Conservation (phyloP, 1,139 yeast species). For the Zygosaccharomyces pseudobailii region DNA sequence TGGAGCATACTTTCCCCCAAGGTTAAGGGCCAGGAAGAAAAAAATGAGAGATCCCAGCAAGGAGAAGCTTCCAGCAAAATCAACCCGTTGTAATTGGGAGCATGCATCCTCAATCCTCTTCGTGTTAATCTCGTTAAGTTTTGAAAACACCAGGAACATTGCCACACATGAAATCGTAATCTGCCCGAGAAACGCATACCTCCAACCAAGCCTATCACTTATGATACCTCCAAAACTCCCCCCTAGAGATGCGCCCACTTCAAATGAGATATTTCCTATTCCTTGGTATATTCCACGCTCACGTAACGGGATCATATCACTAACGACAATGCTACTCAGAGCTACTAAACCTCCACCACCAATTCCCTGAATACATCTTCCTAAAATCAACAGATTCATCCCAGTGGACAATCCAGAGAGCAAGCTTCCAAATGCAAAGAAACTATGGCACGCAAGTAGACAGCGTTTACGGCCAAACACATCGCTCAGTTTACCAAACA, state of each 20-base stretch:
- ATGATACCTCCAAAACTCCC: slow-evolving; percentile 49
- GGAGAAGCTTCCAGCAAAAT: slow-evolving; percentile 9
- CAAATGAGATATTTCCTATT: slow-evolving; percentile 56
- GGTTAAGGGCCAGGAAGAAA: slow-evolving; percentile 10
- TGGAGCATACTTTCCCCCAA: slow-evolving; percentile 7
- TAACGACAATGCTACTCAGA: slow-evolving; percentile 48
- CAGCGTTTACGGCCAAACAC: slow-evolving; percentile 69
- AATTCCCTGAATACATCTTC: slow-evolving; percentile 54
- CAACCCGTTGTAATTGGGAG: slow-evolving; percentile 7
- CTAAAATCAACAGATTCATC: slow-evolving; percentile 55
- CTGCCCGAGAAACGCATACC: slow-evolving; percentile 55
- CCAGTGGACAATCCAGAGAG: slow-evolving; percentile 45
- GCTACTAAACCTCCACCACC: slow-evolving; percentile 61
- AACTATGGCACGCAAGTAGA: slow-evolving; percentile 43
- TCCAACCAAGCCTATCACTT: slow-evolving; percentile 67
- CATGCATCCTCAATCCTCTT: neutral
- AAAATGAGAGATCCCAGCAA: slow-evolving; percentile 9
- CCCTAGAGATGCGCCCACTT: slow-evolving; percentile 65
- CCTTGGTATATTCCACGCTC: slow-evolving; percentile 59
- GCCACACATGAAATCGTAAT: slow-evolving; percentile 49
- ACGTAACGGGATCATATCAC: slow-evolving; percentile 53
- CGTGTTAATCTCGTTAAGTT: slow-evolving; percentile 26
- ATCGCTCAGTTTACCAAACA: slow-evolving; percentile 79
- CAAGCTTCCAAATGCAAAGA: slow-evolving; percentile 51
- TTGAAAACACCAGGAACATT: slow-evolving; percentile 35